Evolutionary conservation across 1,284 basidiomycete genomes (phyloP).

Genomic region (Coniferiporia sulphurascens): DNA sequence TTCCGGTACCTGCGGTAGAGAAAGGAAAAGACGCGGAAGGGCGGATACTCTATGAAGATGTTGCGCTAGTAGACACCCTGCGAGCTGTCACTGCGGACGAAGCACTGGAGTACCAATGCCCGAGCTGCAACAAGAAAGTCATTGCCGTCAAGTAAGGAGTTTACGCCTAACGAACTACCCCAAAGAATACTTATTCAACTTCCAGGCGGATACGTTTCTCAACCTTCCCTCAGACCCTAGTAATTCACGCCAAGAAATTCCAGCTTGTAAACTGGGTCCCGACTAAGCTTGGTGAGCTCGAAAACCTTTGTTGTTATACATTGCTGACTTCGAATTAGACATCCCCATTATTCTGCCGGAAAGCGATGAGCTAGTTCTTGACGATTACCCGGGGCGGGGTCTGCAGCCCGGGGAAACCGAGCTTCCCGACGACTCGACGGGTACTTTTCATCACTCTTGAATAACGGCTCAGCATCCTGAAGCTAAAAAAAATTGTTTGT

Average conservation of each 20-base stretch:
- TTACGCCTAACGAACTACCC: neutral
- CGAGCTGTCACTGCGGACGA: conserved; percentile 64
- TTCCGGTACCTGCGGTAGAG: conserved; percentile 70
- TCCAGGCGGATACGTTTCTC: conserved; percentile 70
- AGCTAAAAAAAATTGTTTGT: conserved; percentile 4
- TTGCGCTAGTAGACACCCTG: conserved; percentile 67
- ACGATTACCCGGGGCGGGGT: conserved; percentile 69
- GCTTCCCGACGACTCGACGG: conserved; percentile 54
- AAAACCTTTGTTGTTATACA: neutral
- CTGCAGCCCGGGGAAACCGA: conserved; percentile 71
- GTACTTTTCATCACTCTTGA: conserved; percentile 24
- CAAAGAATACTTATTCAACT: neutral
- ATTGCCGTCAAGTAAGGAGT: conserved; percentile 55
- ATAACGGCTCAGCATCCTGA: conserved; percentile 11
- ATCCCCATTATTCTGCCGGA: conserved; percentile 79
- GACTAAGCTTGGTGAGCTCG: conserved; percentile 75
- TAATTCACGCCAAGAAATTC: conserved; percentile 93
- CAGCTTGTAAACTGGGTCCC: conserved; percentile 98
- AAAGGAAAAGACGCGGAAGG: conserved; percentile 52
- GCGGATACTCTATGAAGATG: conserved; percentile 64
- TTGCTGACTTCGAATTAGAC: conserved; percentile 41
- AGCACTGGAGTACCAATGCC: conserved; percentile 68
- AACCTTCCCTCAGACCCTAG: conserved; percentile 85
- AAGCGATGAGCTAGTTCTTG: conserved; percentile 59
- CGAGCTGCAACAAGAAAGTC: conserved; percentile 57